Base-by-base conservation (phyloP, 2,329 filamentous ascomycete genomes). In the Botrytis aclada region DNA sequence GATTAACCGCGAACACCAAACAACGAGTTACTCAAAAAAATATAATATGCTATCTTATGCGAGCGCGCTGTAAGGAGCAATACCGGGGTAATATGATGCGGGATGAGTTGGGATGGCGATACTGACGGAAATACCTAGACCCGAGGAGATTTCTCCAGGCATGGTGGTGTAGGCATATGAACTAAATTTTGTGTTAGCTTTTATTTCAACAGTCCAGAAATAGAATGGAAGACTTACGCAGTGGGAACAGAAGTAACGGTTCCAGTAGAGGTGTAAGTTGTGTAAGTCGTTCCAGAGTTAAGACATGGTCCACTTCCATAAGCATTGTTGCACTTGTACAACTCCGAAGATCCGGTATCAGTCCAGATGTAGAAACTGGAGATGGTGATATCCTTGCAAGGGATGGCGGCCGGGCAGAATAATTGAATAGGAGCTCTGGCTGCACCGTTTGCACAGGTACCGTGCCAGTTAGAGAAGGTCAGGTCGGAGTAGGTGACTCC, bases 391-490 rank as follows among this genome's bases (percentile, higher is more conserved):
- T 84, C 84, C 8, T 82, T 85, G 81, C 88, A 89, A 22, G 87
- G 87, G 3, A 83, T 84, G 3, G 78, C 81, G 65, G 85, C 82
- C 0, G 87, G 84, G 75, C 88, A 89, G 32, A 84, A 78, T 41
- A 88, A 80, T 74, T 86, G 85, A 76, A 90, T 82, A 0, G 88
- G 87, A 0, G 86, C 87, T 39, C 88, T 84, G 3, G 72, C 66
- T n/a, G 67, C 73, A 4, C 76, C 74, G 82, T 75, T 32, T 78
- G 79, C 74, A 88, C 81, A 14, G 80, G 85, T 87, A 47, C 88
- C 88, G 70, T 84, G 86, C 88, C 88, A 90, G 80, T 87, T 85
- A 43, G 79, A 83, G 78, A 88, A 84, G 3, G 83, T 86, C 75
- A 90, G 41, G 80, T 88, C 86, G 76, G 75, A 81, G 62, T 87